Conservation (phyloP, 2,329 filamentous ascomycete species). For the Piedraia hortae region DNA sequence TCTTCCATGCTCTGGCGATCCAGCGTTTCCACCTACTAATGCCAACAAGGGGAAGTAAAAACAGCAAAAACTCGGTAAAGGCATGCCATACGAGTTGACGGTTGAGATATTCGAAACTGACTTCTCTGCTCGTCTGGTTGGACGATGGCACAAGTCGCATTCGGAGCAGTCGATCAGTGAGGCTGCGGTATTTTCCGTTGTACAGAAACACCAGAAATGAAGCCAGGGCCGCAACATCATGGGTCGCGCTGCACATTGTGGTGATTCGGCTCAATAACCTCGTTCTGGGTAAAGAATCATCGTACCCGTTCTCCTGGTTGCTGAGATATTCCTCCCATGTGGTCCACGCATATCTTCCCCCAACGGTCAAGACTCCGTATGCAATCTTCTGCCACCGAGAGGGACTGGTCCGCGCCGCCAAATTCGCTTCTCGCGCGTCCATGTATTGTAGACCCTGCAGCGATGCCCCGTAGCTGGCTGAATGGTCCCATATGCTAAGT, state of each 20-base stretch:
- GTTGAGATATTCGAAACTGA: slow-evolving; percentile 94
- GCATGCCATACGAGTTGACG: slow-evolving; percentile 96
- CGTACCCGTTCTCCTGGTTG: slow-evolving; percentile 47
- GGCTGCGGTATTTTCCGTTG: slow-evolving; percentile 70
- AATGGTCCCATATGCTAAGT: slow-evolving; percentile 84
- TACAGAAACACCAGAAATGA: slow-evolving; percentile 81
- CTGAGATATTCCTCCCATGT: slow-evolving; percentile 78
- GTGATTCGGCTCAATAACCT: slow-evolving; percentile 39
- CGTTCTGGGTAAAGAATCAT: slow-evolving; percentile 24
- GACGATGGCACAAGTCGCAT: slow-evolving; percentile 67
- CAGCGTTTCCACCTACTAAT: slow-evolving; percentile 81
- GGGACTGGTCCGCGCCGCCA: slow-evolving; percentile 12
- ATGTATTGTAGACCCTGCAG: slow-evolving; percentile 78
- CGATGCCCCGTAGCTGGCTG: slow-evolving; percentile 79
- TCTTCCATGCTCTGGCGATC: slow-evolving; percentile 66
- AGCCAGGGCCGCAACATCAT: slow-evolving; percentile 54
- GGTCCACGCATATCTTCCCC: slow-evolving; percentile 69
- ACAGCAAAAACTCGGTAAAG: slow-evolving; percentile 97
- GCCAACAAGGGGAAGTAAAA: slow-evolving; percentile 84
- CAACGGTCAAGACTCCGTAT: slow-evolving; percentile 65
- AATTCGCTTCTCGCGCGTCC: slow-evolving; percentile 33
- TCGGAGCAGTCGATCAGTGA: slow-evolving; percentile 60
- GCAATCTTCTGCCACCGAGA: slow-evolving; percentile 58
- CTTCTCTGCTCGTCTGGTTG: slow-evolving; percentile 64
- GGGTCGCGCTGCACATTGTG: slow-evolving; percentile 37